Conservation (phyloP, 345 rosid genomes). For the Gossypium raimondii region DNA sequence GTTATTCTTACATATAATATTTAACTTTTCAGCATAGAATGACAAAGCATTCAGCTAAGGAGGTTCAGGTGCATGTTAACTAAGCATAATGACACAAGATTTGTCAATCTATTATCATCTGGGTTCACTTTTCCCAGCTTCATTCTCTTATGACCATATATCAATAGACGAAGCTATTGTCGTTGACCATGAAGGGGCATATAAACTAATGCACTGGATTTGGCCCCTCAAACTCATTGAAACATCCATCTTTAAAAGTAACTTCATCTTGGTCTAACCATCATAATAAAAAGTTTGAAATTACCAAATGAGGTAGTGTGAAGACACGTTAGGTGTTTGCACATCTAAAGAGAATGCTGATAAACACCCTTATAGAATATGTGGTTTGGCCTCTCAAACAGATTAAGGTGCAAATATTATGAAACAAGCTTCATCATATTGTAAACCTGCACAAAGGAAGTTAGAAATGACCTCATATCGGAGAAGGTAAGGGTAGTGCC, state of each 20-base stretch:
- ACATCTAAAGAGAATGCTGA: background rate
- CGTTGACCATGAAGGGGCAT: background rate
- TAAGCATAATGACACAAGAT: background rate
- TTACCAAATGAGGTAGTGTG: background rate
- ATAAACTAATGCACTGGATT: background rate
- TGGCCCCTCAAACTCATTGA: background rate
- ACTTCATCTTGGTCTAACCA: background rate
- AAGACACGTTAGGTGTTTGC: background rate
- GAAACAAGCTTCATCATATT: background rate
- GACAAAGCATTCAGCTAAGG: constrained; percentile 1
- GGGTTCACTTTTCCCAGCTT: too few species aligned
- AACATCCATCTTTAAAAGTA: background rate
- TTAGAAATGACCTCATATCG: background rate
- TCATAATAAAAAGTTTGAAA: background rate
- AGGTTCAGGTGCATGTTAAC: background rate
- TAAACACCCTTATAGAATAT: background rate
- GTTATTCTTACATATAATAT: background rate
- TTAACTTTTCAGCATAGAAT: background rate
- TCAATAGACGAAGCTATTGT: background rate
- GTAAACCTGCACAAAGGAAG: background rate
- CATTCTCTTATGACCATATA: background rate
- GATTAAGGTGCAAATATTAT: background rate
- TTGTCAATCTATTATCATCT: too few species aligned
- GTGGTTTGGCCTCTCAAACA: constrained; percentile 6
- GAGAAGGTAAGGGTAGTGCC: background rate